phyloP scores from a whole-genome alignment of 2,329 filamentous ascomycete species.

The Botrytis galanthina region DNA sequence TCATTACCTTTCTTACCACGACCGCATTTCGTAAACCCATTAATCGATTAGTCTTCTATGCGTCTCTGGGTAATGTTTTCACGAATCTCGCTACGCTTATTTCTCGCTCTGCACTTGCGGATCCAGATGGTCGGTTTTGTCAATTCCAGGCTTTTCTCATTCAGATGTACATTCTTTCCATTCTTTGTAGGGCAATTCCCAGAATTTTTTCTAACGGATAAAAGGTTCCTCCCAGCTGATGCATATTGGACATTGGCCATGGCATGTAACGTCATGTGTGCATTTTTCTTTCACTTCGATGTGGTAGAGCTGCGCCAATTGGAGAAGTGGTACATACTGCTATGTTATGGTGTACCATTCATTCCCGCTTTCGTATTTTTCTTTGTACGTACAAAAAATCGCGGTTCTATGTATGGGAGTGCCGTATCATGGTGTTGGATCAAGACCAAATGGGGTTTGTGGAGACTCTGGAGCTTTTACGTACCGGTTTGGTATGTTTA shows the following conservation, averaged over 20 bases:
- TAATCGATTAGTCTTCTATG: slow-evolving; percentile 58
- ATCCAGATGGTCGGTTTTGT: slow-evolving; percentile 43
- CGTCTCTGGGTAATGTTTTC: slow-evolving; percentile 55
- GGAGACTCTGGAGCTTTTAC: slow-evolving; percentile 75
- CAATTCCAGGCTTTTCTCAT: slow-evolving; percentile 77
- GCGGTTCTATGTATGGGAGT: slow-evolving; percentile 67
- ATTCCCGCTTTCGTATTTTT: slow-evolving; percentile 66
- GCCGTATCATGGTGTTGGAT: slow-evolving; percentile 85
- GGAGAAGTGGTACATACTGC: slow-evolving; percentile 67
- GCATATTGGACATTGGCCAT: slow-evolving; percentile 77
- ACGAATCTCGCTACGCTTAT: slow-evolving; percentile 55
- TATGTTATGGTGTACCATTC: slow-evolving; percentile 72
- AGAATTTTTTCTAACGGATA: background rate
- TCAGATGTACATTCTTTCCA: slow-evolving; percentile 60
- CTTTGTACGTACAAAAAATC: slow-evolving; percentile 54
- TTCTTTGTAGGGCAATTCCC: background rate
- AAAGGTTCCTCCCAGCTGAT: slow-evolving; percentile 75
- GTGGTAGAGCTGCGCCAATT: slow-evolving; percentile 61
- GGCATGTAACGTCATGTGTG: slow-evolving; percentile 80
- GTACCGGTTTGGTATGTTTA: slow-evolving; percentile 57
- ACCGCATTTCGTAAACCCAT: slow-evolving; percentile 55
- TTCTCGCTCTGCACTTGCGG: slow-evolving; percentile 26
- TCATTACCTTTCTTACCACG: slow-evolving; percentile 50
- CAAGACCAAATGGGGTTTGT: slow-evolving; percentile 61
- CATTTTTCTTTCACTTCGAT: slow-evolving; percentile 73